Conservation (phyloP, 306 rosid genomes). For the Prunus dulcis region DNA sequence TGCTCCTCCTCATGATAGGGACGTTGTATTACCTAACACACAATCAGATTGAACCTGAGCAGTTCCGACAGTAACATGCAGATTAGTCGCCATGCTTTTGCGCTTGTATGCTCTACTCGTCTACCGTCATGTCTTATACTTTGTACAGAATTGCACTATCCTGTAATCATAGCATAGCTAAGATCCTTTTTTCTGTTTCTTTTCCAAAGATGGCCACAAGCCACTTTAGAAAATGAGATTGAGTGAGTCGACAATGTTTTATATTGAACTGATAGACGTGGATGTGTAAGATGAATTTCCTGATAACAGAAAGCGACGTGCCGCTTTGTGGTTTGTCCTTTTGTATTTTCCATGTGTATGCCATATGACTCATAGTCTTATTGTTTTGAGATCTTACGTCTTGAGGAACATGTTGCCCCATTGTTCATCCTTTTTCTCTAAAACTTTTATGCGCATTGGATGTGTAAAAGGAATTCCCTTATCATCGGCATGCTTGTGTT, state of each 20-base stretch:
- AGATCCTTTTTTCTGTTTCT: background rate
- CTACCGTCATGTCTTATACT: background rate
- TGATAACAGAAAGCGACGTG: background rate
- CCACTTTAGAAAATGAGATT: background rate
- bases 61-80: background rate
- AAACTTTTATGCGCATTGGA: too few species aligned
- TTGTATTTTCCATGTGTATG: too few species aligned
- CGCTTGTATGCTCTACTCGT: too few species aligned
- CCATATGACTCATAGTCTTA: too few species aligned
- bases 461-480: too few species aligned
- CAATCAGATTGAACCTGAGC: conserved; percentile 1
- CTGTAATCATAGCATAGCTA: background rate
- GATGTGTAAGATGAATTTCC: too few species aligned
- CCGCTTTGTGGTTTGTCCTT: background rate
- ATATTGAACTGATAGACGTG: background rate
- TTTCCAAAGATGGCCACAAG: background rate
- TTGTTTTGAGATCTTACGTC: too few species aligned
- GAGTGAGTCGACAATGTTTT: background rate
- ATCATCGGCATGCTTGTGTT: too few species aligned
- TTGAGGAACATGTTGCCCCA: too few species aligned
- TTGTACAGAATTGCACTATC: background rate
- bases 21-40: background rate
- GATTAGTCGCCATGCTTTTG: background rate
- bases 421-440: too few species aligned
- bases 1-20: conserved; percentile 10